phyloP scores from a whole-genome alignment of 2,329 filamentous ascomycete species.

The Phialophora macrospora region DNA sequence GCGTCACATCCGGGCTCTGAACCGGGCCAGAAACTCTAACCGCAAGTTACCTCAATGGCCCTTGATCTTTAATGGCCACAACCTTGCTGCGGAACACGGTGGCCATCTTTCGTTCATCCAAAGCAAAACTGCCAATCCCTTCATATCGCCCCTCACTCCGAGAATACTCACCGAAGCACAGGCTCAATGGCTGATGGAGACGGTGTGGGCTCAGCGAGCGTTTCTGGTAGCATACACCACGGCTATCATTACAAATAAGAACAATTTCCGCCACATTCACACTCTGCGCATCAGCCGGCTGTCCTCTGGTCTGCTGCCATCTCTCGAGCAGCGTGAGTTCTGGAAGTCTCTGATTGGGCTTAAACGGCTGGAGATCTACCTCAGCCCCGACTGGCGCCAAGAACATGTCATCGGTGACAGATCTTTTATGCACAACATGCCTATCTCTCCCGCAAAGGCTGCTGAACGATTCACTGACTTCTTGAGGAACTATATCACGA shows the following conservation, averaged over 20 bases:
- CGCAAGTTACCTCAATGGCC: constrained; percentile 35
- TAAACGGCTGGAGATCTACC: constrained; percentile 60
- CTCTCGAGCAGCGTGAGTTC: constrained; percentile 63
- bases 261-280: constrained; percentile 60
- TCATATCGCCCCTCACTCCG: constrained; percentile 55
- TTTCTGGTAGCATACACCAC: constrained; percentile 71
- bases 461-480: constrained; percentile 59
- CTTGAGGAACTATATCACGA: constrained; percentile 57
- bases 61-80: constrained; percentile 39
- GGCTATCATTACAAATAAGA: constrained; percentile 65
- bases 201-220: constrained; percentile 70
- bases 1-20: neutral
- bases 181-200: constrained; percentile 70
- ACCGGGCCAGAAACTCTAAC: neutral
- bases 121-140: constrained; percentile 34
- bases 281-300: constrained; percentile 68
- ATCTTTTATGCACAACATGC: constrained; percentile 56
- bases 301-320: constrained; percentile 64
- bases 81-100: constrained; percentile 42
- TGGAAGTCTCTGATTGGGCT: constrained; percentile 65
- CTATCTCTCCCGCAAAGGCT: constrained; percentile 58
- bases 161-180: constrained; percentile 65
- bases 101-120: constrained; percentile 36
- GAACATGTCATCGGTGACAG: constrained; percentile 59
- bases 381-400: constrained; percentile 69